Evolutionary conservation across 2,329 filamentous ascomycete species (phyloP), one percentile per base, ranked within the genome.

Genomic region (Bipolaris cookei): DNA sequence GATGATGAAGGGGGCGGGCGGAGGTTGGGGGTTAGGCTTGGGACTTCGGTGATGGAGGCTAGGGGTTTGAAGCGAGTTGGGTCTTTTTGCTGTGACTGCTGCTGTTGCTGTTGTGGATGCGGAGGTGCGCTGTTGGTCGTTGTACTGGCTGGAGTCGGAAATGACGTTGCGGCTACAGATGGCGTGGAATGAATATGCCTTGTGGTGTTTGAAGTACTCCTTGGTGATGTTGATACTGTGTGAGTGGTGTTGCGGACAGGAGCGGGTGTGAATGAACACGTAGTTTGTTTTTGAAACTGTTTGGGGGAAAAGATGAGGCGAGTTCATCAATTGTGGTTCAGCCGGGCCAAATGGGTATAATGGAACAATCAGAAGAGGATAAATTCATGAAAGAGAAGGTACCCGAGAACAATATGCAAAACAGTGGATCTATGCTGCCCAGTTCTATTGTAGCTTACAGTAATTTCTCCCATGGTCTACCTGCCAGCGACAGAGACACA

Each of bases 401-500:
- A 28, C 25, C 25, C 25, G 4, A 28, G 25, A 28, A 10, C 25
- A 10, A 3, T 10, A 3, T 28, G 25, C 14, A 14, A 23, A 43
- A 28, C 41, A 14, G 13, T 16, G 38, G 6, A 43, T 44, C n/a
- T 44, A 20, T 32, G 0, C 28, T 8, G 20, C 25, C 8, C 1
- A 25, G 28, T 21, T 14, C 58, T 64, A 73, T 37, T 68, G 65
- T 56, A 66, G 66, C 58, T 74, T 75, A 63, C 81, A 82, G 70
- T 79, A 82, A 58, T 90, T 86, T 63, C 91, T 83, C 3, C 94
- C 94, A 65, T 89, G 88, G n/a, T 77, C 77, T 21, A 96, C 90
- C 77, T 98, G 93, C 84, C 90, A 96, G 45, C 84, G 82, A 76
- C 95, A 99, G 21, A 98, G 78, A 74, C 85, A 84, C 1, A 90